Conservation (phyloP, 805 yeast genomes). For the Candida parachauliodes region DNA sequence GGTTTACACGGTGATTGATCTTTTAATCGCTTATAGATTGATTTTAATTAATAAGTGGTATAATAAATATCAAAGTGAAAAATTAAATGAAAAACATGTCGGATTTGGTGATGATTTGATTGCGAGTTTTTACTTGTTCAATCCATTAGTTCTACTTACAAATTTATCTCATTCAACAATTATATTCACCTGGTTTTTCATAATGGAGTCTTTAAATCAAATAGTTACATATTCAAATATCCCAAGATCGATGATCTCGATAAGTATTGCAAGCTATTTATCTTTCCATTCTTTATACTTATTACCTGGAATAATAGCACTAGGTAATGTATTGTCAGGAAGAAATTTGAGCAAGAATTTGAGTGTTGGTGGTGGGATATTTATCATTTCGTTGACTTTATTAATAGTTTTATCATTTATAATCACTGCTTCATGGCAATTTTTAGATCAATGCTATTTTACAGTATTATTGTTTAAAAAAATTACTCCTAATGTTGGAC, state of each 20-base stretch:
- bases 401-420: slow-evolving; percentile 25
- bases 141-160: slow-evolving; percentile 74
- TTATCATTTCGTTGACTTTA: slow-evolving; percentile 15
- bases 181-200: slow-evolving; percentile 54
- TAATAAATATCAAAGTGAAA: slow-evolving; percentile 19
- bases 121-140: slow-evolving; percentile 66
- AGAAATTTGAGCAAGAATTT: slow-evolving; percentile 9
- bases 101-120: slow-evolving; percentile 43
- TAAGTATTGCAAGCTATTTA: slow-evolving; percentile 64
- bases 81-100: slow-evolving; percentile 13
- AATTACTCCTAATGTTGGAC: slow-evolving; percentile 83
- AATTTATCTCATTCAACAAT: slow-evolving; percentile 67
- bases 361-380: slow-evolving; percentile 18
- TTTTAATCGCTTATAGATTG: slow-evolving; percentile 52
- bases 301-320: slow-evolving; percentile 51
- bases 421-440: slow-evolving; percentile 23
- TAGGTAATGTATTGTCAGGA: slow-evolving; percentile 21
- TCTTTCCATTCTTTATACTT: slow-evolving; percentile 61
- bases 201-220: slow-evolving; percentile 47
- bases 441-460: slow-evolving; percentile 44
- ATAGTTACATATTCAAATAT: slow-evolving; percentile 37
- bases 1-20: slow-evolving; percentile 59
- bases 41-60: slow-evolving; percentile 46
- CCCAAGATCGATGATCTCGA: slow-evolving; percentile 43
- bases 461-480: slow-evolving; percentile 59